Evolutionary conservation across 208 protist species (phyloP), one percentile per base, ranked within the genome.

Genomic region (Trypanosoma avium): DNA sequence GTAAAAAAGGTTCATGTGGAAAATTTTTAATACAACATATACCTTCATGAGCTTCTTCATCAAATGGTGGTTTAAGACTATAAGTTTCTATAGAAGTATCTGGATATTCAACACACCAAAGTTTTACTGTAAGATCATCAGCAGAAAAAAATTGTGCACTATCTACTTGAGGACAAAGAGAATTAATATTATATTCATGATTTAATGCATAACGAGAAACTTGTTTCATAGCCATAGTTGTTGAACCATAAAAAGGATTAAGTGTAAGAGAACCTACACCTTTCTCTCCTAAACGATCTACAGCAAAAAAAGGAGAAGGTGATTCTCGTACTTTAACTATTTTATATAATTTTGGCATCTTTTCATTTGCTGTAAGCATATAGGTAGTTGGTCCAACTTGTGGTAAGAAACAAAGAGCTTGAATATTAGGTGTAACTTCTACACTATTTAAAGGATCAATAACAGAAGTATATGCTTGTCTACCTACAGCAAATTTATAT

Each of bases 141-240:
- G 85, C 84, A 13, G 86, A 90, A 38, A 82, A 79, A 67, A 96
- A 96, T 71, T 93, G 86, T 58, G 82, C 73, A 56, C 71, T 70
- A 70, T 91, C 83, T 2, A 81, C 61, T 33, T 89, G 59, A 46
- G 81, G 73, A 61, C 84, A 93, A 38, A 96, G 52, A 42, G 85
- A 88, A 65, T 93, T 77, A 49, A 96, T 94, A 70, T 75, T 89
- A 72, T 88, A 92, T 72, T 96, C 90, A 67, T 96, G 88, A 58
- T 73, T 80, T 56, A 88, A 67, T 22, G 87, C 86, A 68, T 93
- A 96, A 38, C 76, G 74, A 7, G 80, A 49, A 8, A 88, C 80
- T 26, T 75, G 68, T 70, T 93, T 90, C 77, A 93, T 90, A 21
- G 81, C 63, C 24, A 77, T 75, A 27, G 77, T 89, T 15, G 2